Evolutionary conservation across 202 grass and related monocot genomes (phyloP).

Genomic region (Schoenoplectus tabernaemontani): DNA sequence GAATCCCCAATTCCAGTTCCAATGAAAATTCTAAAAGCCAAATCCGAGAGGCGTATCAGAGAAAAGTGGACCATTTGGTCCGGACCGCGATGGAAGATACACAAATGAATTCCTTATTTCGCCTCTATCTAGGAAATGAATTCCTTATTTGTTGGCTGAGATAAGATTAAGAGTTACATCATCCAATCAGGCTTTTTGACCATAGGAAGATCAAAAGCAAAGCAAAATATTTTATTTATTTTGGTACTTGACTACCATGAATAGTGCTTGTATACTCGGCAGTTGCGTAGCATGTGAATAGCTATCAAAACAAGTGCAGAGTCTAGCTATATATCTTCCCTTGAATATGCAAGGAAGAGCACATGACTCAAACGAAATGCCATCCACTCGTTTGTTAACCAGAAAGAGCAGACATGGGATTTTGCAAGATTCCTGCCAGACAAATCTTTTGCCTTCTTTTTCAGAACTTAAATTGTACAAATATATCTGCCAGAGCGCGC

Average conservation of each 20-base stretch:
- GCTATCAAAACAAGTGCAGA: background rate
- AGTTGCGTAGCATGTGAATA: background rate
- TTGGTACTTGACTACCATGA: background rate
- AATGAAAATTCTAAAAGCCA: background rate
- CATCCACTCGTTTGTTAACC: background rate
- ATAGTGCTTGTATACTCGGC: background rate
- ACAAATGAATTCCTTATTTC: background rate
- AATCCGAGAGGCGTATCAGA: background rate
- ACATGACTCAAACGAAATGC: background rate
- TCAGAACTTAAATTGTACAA: background rate
- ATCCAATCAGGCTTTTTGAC: background rate
- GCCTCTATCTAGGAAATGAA: background rate
- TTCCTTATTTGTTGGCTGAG: background rate
- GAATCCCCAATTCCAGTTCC: background rate
- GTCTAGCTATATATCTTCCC: background rate
- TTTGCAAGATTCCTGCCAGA: background rate
- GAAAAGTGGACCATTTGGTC: slow-evolving; percentile 15
- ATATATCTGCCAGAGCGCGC: background rate
- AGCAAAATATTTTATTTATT: background rate
- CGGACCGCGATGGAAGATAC: background rate
- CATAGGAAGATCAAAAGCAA: background rate
- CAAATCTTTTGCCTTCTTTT: slow-evolving; percentile 4
- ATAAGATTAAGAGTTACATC: background rate
- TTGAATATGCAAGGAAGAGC: background rate
- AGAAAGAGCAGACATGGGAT: background rate